Percentiles rank a stretch among this genome's conserved stretches.
These are phyloP conservation scores for Cladosporium phlei DNA, from an alignment of 2,329 filamentous ascomycete genomes.

Conservation along the genomic window DNA sequence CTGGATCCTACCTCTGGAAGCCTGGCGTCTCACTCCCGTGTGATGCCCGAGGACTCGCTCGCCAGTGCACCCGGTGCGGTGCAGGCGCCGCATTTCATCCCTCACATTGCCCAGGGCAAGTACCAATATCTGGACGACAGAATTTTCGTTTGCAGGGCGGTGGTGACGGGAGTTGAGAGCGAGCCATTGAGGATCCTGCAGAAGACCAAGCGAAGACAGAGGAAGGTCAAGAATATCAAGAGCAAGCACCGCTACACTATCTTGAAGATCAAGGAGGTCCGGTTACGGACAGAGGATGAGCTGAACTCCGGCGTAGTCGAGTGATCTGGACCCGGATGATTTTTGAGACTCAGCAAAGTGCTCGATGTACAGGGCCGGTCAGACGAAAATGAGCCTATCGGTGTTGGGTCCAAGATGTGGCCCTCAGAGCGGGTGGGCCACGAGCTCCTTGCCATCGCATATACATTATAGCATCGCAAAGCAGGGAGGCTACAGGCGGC, in stretches of 20 bases:
- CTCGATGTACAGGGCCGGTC: no score
- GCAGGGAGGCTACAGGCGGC: no score
- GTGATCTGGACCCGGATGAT: not conserved
- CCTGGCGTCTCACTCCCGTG: constrained; percentile 21
- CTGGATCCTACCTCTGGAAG: constrained; percentile 21
- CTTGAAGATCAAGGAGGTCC: constrained; percentile 76
- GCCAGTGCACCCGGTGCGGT: constrained; percentile 21
- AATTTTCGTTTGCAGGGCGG: constrained; percentile 78
- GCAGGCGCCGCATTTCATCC: constrained; percentile 33
- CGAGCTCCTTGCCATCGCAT: no score
- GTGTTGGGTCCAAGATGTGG: no score
- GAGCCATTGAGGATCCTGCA: constrained; percentile 54
- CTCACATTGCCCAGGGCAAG: constrained; percentile 36
- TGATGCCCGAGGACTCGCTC: constrained; percentile 26
- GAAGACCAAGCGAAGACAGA: constrained; percentile 61
- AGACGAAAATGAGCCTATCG: no score
- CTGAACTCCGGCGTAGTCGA: not conserved
- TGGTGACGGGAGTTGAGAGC: constrained; percentile 77
- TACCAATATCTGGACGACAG: constrained; percentile 67
- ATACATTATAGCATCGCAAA: no score
- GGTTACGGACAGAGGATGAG: constrained; percentile 48
- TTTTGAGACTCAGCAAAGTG: no score
- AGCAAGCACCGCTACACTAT: constrained; percentile 92
- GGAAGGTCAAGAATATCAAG: constrained; percentile 65
- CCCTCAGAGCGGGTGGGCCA: no score